Conservation (phyloP, 768 basidiomycete genomes). For the Leccinum broughii region DNA sequence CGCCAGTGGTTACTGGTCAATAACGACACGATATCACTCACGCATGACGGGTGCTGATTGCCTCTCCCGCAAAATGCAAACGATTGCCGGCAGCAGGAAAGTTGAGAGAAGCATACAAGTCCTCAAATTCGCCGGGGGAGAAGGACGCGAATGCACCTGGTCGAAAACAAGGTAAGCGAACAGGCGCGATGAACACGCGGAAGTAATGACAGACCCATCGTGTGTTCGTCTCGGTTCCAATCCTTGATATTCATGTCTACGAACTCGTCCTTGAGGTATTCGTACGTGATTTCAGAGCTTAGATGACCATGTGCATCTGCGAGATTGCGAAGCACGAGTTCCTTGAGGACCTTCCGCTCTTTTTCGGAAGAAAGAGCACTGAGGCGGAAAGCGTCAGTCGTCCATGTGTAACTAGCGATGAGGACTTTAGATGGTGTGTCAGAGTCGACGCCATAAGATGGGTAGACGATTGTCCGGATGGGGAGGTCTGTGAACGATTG, state of each 20-base stretch:
- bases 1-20: neutral
- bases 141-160: constrained; percentile 44
- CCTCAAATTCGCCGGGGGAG: constrained; percentile 39
- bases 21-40: constrained; percentile 1
- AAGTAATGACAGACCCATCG: constrained; percentile 33
- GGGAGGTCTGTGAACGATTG: constrained; percentile 41
- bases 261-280: constrained; percentile 20
- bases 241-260: constrained; percentile 32
- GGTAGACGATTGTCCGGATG: constrained; percentile 12
- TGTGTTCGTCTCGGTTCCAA: constrained; percentile 35
- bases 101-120: constrained; percentile 34
- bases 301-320: constrained; percentile 21
- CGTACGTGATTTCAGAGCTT: constrained; percentile 13
- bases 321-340: constrained; percentile 27
- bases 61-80: constrained; percentile 22
- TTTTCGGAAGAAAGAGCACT: constrained; percentile 32
- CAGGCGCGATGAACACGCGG: neutral
- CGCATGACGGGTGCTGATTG: constrained; percentile 16
- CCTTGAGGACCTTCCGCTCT: constrained; percentile 21
- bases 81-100: constrained; percentile 28
- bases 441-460: constrained; percentile 28
- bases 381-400: constrained; percentile 39
- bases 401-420: constrained; percentile 45
- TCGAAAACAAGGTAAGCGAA: neutral
- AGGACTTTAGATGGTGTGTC: constrained; percentile 29